phyloP scores from a whole-genome alignment of 140 eudicot genomes.

The Anethum foeniculum region DNA sequence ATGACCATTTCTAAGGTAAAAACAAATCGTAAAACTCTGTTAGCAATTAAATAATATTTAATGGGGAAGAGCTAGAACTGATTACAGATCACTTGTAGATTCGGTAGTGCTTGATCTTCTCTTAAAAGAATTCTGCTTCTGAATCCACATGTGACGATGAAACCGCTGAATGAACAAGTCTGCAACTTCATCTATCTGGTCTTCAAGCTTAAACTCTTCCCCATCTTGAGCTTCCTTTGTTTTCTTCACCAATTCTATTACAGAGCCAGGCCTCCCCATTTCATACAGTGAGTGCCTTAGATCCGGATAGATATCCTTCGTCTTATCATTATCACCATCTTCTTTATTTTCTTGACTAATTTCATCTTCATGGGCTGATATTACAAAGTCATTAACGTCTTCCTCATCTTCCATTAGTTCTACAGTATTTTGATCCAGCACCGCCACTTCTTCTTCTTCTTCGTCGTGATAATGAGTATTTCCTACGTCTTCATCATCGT shows the following conservation, averaged over 20 bases:
- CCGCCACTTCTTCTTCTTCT: background rate
- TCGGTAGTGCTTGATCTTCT: conserved; percentile 7
- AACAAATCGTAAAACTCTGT: background rate
- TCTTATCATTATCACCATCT: background rate
- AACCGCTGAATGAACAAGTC: conserved; percentile 34
- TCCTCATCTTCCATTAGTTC: background rate
- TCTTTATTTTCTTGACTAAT: background rate
- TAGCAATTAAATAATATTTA: background rate
- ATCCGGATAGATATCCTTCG: conserved; percentile 9
- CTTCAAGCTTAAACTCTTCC: conserved; percentile 18
- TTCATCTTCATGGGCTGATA: background rate
- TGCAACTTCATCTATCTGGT: conserved; percentile 28
- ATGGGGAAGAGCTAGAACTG: too few relatives aligned
- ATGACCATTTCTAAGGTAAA: background rate
- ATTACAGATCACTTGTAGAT: background rate
- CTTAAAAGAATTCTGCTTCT: conserved; percentile 16
- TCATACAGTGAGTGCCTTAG: background rate
- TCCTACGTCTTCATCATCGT: background rate
- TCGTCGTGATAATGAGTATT: background rate
- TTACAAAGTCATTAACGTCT: background rate
- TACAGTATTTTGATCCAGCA: background rate
- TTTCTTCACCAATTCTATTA: conserved; percentile 14
- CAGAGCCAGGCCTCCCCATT: conserved; percentile 12
- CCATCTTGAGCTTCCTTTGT: conserved; percentile 1
- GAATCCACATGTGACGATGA: conserved; percentile 20